These are phyloP conservation scores for Smallanthus sonchifolius DNA, from an alignment of 129 eudicot species.

Conservation along the genomic window DNA sequence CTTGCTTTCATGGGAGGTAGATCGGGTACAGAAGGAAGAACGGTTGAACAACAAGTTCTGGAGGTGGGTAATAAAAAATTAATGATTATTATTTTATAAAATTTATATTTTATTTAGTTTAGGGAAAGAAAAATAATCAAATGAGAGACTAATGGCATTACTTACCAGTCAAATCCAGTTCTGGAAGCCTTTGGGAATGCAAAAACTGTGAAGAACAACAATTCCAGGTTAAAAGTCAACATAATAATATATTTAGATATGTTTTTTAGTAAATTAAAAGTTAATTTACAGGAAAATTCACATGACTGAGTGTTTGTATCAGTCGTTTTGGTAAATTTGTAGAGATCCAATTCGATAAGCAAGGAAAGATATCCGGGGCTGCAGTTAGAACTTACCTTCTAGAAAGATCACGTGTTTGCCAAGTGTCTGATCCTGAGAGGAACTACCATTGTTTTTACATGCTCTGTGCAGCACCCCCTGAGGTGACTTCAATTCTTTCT, in stretches of 20 bases:
- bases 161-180: constrained; percentile 87
- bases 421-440: constrained; percentile 93
- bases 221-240: constrained; percentile 66
- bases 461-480: constrained; percentile 98
- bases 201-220: constrained; percentile 94
- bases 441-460: constrained; percentile 96
- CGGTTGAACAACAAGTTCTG: constrained; percentile 87
- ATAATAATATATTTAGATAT: constrained; percentile 8
- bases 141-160: constrained; percentile 18
- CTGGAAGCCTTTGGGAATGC: constrained; percentile 98
- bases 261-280: not conserved
- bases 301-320: constrained; percentile 55
- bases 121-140: not conserved
- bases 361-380: constrained; percentile 94
- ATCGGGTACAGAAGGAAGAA: constrained; percentile 80
- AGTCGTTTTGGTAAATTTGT: constrained; percentile 99
- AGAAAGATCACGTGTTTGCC: constrained; percentile 98
- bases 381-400: constrained; percentile 95
- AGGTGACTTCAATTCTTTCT: constrained; percentile 40
- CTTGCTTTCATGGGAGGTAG: constrained; percentile 94
- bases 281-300: constrained; percentile 31
- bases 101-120: not conserved
- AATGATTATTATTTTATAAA: not conserved
- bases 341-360: constrained; percentile 87
- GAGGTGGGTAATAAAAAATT: constrained; percentile 46